Evolutionary conservation across 805 yeast genomes (phyloP).

Genomic region (Candida dajiaensis): DNA sequence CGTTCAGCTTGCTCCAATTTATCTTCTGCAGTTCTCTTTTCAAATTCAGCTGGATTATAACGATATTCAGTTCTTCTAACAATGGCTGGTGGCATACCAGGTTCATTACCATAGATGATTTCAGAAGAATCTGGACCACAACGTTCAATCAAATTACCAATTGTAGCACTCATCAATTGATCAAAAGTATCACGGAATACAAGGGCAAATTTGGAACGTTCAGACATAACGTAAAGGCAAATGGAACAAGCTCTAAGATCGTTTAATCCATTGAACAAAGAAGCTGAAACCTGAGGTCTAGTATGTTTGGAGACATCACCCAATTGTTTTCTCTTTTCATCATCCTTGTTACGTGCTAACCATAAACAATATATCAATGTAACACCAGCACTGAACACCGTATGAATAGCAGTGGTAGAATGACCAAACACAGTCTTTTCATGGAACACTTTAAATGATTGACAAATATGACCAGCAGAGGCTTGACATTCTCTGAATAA

Average conservation of each 20-base stretch:
- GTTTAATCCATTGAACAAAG: slow-evolving; percentile 49
- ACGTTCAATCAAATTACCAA: slow-evolving; percentile 53
- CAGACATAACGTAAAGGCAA: slow-evolving; percentile 60
- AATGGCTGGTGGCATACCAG: slow-evolving; percentile 58
- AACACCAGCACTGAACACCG: slow-evolving; percentile 64
- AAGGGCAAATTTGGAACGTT: slow-evolving; percentile 55
- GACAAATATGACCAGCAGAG: slow-evolving; percentile 67
- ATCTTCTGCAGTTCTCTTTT: slow-evolving; percentile 32
- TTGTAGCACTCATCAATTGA: slow-evolving; percentile 57
- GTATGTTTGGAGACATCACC: slow-evolving; percentile 59
- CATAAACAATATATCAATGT: slow-evolving; percentile 62
- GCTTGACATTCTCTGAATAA: slow-evolving; percentile 63
- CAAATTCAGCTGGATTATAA: slow-evolving; percentile 18
- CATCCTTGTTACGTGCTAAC: slow-evolving; percentile 58
- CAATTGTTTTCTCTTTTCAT: slow-evolving; percentile 43
- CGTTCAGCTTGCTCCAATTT: slow-evolving; percentile 43
- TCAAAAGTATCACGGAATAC: slow-evolving; percentile 64
- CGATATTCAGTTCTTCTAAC: slow-evolving; percentile 35
- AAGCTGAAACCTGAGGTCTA: slow-evolving; percentile 50
- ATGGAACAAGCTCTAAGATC: slow-evolving; percentile 62
- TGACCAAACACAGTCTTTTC: slow-evolving; percentile 58
- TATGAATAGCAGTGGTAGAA: slow-evolving; percentile 60
- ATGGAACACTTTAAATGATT: slow-evolving; percentile 55
- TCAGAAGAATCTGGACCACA: slow-evolving; percentile 62
- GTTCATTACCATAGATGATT: slow-evolving; percentile 37